Evolutionary conservation across 2,329 filamentous ascomycete genomes (phyloP).

Genomic region (Botrytis tulipae): DNA sequence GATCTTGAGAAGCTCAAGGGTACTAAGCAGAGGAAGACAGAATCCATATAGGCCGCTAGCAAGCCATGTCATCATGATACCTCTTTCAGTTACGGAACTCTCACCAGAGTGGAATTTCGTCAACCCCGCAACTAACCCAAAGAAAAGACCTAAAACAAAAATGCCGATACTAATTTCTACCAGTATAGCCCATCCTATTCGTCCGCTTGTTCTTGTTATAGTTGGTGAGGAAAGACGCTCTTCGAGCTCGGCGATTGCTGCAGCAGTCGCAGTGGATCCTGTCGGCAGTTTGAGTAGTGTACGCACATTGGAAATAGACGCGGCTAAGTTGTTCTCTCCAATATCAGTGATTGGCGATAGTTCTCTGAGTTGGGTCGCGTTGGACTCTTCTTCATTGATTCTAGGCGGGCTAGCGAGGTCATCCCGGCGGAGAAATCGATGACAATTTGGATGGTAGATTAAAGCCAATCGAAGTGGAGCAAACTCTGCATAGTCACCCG

Average conservation of each 20-base stretch:
- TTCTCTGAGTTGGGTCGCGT: background rate
- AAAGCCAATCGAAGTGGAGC: background rate
- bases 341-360: background rate
- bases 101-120: background rate
- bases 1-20: background rate
- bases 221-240: background rate
- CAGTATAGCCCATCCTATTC: background rate
- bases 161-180: background rate
- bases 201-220: background rate
- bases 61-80: conserved; percentile 5
- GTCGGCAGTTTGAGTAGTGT: background rate
- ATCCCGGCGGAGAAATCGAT: background rate
- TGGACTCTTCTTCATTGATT: too few species aligned
- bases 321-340: background rate
- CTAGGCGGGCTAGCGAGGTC: background rate
- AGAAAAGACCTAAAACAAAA: background rate
- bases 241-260: background rate
- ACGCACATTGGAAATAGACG: background rate
- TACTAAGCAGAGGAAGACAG: background rate
- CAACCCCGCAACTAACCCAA: background rate
- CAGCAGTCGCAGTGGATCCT: background rate
- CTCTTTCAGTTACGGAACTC: background rate
- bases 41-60: background rate
- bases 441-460: background rate
- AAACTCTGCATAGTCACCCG: background rate